These are phyloP conservation scores for Fusarium goolgardi DNA, from an alignment of 2,329 filamentous ascomycete genomes.

Conservation along the genomic window DNA sequence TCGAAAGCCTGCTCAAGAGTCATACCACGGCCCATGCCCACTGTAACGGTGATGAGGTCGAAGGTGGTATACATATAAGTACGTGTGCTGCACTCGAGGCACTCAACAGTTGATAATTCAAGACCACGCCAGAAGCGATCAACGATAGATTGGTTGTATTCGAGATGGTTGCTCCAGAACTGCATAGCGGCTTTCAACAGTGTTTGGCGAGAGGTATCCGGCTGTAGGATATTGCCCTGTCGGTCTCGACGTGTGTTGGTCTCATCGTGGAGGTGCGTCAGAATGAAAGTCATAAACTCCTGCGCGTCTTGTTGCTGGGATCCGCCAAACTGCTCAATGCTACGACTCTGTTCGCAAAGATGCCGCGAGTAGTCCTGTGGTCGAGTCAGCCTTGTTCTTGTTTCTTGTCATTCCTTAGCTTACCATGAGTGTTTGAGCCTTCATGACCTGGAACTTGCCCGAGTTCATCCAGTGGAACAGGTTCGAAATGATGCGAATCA, in stretches of 20 bases:
- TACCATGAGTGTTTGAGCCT: conserved; percentile 69
- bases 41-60: conserved; percentile 65
- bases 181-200: conserved; percentile 70
- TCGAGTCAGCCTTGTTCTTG: conserved; percentile 38
- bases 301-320: conserved; percentile 88
- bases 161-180: conserved; percentile 79
- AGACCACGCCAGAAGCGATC: conserved; percentile 84
- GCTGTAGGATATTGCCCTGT: conserved; percentile 48
- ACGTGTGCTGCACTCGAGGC: conserved; percentile 67
- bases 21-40: conserved; percentile 49
- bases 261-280: conserved; percentile 86
- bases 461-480: conserved; percentile 68
- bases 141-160: conserved; percentile 79
- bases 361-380: conserved; percentile 65
- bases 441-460: conserved; percentile 63
- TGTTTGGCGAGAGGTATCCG: conserved; percentile 50
- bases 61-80: conserved; percentile 58
- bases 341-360: conserved; percentile 50
- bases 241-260: conserved; percentile 72
- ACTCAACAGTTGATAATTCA: conserved; percentile 77
- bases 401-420: conserved; percentile 42
- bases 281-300: conserved; percentile 86
- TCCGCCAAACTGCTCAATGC: conserved; percentile 70
- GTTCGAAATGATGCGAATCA: conserved; percentile 69
- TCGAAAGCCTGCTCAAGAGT: conserved; percentile 72